Base-by-base conservation (phyloP, 345 rosid genomes). In the Eucalyptus albens region DNA sequence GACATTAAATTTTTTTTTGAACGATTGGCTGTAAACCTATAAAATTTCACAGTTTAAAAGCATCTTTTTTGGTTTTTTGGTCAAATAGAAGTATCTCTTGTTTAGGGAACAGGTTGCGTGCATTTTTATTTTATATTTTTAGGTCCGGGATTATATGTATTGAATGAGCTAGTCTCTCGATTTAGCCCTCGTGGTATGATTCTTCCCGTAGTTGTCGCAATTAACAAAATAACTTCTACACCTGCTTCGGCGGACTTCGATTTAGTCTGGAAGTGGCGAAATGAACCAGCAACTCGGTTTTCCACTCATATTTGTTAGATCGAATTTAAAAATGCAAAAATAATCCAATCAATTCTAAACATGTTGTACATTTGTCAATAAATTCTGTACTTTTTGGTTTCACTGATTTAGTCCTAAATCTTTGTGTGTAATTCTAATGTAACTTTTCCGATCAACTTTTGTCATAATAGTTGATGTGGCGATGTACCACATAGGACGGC, bases 321-420 rank as follows among this genome's bases (percentile, higher is more conserved):
- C 0, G 4, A 14, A 27, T 29, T 62, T 62, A 29, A 2, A 62
- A 62, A 21, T 7, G 1, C 0, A 31, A 31, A n/a, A n/a, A 31
- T 67, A 4, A 15, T 31, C 22, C 4, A 31, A n/a, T 31, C 11
- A 31, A 5, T 67, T 0, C 9, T 62, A 62, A 29, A 62, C 17
- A 15, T 29, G 31, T 29, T 2, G 9, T 29, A 29, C 5, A 6
- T 0, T 29, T 29, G 40, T 1, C 6, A 8, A 65, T n/a, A 14
- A n/a, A 2, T 65, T 65, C 4, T 7, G 2, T 15, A 4, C 6
- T n/a, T 65, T 65, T n/a, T 0, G 5, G 3, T 65, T 65, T 65
- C 17, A 7, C 21, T 16, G 1, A 2, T 31, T 67, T 67, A 67
- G 11, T 67, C 42, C 12, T 67, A 31, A 67, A 67, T 16, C 10